Evolutionary conservation across 139 green algal species (phyloP).

Genomic region (Chlamydomonas incerta): DNA sequence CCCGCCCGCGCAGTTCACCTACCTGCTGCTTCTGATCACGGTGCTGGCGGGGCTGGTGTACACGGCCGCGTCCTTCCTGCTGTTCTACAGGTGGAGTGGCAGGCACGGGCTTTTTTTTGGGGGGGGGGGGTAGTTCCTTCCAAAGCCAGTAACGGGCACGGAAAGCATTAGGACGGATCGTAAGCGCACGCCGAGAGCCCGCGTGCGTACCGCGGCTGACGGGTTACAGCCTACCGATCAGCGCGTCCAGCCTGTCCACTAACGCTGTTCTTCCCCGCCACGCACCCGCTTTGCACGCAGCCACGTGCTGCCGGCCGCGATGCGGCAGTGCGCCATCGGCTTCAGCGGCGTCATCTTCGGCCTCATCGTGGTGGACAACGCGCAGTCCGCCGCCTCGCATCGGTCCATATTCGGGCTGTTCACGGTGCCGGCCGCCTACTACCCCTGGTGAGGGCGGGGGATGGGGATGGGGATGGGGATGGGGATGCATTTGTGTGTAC

Average conservation of each 20-base stretch:
- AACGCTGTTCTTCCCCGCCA: neutral
- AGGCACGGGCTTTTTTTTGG: too few relatives aligned
- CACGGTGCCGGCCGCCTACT: constrained; percentile 63
- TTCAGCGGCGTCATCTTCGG: constrained; percentile 84
- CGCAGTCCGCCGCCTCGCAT: constrained; percentile 11
- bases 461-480: too few relatives aligned
- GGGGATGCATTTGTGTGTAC: too few relatives aligned
- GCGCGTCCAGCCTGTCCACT: neutral
- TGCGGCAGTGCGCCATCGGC: constrained; percentile 72
- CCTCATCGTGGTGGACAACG: constrained; percentile 75
- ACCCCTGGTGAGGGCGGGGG: constrained; percentile 69
- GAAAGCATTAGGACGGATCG: too few relatives aligned
- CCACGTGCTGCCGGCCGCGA: neutral
- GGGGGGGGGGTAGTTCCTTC: too few relatives aligned
- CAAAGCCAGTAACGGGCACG: too few relatives aligned
- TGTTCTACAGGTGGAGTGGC: neutral
- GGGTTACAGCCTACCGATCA: too few relatives aligned
- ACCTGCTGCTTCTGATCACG: constrained; percentile 60
- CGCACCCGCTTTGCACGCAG: constrained; percentile 3
- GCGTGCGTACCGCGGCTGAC: too few relatives aligned
- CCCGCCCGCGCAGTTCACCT: constrained; percentile 56
- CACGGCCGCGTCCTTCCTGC: constrained; percentile 5
- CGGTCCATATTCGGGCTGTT: constrained; percentile 76
- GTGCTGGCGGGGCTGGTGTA: constrained; percentile 42
- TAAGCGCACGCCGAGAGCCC: too few relatives aligned